phyloP scores from a whole-genome alignment of 208 protist species.

The Wallacemonas sp. region DNA sequence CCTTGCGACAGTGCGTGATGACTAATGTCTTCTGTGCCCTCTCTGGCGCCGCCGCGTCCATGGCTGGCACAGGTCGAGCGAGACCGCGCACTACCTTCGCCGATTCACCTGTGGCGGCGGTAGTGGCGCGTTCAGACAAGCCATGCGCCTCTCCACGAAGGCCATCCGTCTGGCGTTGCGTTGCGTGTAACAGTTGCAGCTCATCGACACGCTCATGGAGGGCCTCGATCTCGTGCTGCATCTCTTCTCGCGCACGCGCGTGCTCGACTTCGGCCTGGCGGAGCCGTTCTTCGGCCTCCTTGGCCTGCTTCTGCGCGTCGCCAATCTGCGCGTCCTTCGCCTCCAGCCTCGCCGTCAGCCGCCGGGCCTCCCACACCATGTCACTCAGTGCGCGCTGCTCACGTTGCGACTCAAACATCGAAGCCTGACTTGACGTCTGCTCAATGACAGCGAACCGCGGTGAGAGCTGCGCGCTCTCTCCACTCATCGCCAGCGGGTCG shows the following conservation, averaged over 20 bases:
- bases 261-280: background rate
- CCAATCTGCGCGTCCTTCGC: slow-evolving; percentile 7
- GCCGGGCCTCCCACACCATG: slow-evolving; percentile 1
- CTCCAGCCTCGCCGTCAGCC: background rate
- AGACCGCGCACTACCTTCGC: background rate
- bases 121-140: background rate
- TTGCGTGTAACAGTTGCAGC: slow-evolving; percentile 4
- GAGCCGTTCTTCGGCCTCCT: slow-evolving; percentile 1
- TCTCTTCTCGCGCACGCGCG: slow-evolving; percentile 8
- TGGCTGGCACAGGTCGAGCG: no score
- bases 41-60: background rate
- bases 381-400: slow-evolving; percentile 5
- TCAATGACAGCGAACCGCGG: background rate
- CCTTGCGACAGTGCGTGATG: slow-evolving; percentile 18
- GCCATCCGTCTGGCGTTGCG: background rate
- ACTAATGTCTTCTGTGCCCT: background rate
- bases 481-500: background rate
- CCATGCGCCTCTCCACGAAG: background rate
- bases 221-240: slow-evolving; percentile 6
- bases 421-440: slow-evolving; percentile 2
- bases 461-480: background rate
- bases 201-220: slow-evolving; percentile 9
- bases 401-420: background rate
- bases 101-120: background rate
- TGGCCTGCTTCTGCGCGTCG: slow-evolving; percentile 10